Conservation (phyloP, 345 rosid species). For the Gossypium sturtianum region DNA sequence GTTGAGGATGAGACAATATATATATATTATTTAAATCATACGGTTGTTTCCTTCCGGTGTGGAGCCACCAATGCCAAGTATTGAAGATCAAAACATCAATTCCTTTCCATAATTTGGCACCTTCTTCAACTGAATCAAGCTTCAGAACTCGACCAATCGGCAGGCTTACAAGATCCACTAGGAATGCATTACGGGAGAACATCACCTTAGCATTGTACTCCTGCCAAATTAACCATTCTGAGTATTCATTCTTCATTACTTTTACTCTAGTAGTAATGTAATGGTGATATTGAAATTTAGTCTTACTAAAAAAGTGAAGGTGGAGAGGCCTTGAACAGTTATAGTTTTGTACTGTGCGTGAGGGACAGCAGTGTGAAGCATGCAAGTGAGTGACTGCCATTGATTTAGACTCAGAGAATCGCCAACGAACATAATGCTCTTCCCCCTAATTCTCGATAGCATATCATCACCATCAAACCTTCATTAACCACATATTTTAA, state of each 20-base stretch:
- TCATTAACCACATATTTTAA: background rate
- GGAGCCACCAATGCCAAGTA: constrained; percentile 98
- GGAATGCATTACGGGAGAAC: constrained; percentile 69
- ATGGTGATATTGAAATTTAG: background rate
- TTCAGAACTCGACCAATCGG: constrained; percentile 41
- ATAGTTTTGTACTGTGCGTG: constrained; percentile 13
- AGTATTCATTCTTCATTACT: background rate
- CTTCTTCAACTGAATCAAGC: constrained; percentile 42
- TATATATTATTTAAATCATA: constrained; percentile 11
- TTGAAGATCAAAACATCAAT: constrained; percentile 62
- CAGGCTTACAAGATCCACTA: constrained; percentile 48
- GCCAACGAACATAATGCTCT: constrained; percentile 72
- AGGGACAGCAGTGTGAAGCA: constrained; percentile 63
- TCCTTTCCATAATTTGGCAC: constrained; percentile 46
- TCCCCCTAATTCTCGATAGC: constrained; percentile 41
- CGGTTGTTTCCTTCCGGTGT: constrained; percentile 68
- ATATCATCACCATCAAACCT: constrained; percentile 56
- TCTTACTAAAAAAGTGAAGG: constrained; percentile 48
- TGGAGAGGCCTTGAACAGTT: constrained; percentile 45
- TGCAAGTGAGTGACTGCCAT: constrained; percentile 88
- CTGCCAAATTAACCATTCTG: constrained; percentile 6
- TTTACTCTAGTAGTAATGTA: background rate
- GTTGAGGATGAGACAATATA: background rate
- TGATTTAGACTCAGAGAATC: constrained; percentile 78
- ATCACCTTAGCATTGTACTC: constrained; percentile 22